phyloP scores from a whole-genome alignment of 176 grass and related monocot genomes.

The Carex pumila region DNA sequence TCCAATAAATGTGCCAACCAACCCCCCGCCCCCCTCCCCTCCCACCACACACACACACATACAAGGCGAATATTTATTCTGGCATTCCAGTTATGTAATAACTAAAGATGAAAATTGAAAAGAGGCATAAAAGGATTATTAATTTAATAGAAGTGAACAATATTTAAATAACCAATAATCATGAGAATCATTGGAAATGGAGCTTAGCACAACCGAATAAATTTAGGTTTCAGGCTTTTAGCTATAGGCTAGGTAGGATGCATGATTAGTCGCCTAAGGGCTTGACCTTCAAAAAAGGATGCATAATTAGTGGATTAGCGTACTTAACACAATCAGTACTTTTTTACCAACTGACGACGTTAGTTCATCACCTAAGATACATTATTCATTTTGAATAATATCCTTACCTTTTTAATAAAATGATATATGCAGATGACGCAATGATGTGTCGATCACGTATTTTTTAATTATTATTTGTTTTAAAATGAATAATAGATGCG shows the following conservation, averaged over 20 bases:
- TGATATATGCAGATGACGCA: background rate
- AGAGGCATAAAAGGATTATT: background rate
- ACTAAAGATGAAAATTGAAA: background rate
- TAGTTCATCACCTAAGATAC: background rate
- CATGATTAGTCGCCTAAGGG: background rate
- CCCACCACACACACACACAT: too few species aligned
- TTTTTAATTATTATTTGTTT: background rate
- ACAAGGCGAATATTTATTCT: background rate
- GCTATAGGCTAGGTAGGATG: background rate
- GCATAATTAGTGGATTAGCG: background rate
- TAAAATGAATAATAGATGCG: slow-evolving; percentile 21
- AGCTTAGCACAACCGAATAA: background rate
- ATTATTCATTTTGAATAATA: background rate
- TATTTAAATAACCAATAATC: background rate
- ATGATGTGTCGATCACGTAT: background rate
- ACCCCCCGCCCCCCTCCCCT: background rate
- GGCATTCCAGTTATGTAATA: background rate
- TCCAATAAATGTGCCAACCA: too few species aligned
- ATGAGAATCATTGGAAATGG: background rate
- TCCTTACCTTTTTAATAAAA: background rate
- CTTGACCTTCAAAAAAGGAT: background rate
- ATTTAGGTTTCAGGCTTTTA: background rate
- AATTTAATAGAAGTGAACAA: background rate
- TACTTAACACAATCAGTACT: background rate
- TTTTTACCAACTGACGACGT: background rate